Evolutionary conservation across 768 basidiomycete species (phyloP), one percentile per base, ranked within the genome.

Genomic region (Amanita fuliginea): DNA sequence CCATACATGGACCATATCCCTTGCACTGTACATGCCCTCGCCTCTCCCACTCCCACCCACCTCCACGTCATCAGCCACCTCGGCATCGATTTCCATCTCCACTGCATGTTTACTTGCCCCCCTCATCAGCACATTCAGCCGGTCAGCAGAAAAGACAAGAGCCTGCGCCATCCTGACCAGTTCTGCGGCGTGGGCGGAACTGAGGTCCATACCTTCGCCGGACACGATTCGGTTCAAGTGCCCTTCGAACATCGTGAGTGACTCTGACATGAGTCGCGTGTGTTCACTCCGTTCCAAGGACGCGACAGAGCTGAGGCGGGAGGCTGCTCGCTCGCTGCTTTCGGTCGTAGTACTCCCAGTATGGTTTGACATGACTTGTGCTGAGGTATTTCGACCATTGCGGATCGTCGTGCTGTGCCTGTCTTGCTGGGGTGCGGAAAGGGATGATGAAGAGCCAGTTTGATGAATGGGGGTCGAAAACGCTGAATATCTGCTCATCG

Each of bases 41-140:
- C 10, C 53, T 56, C 9, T 55, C 59, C n/a, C 34, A 37, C 24
- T 40, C 42, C 30, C 43, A 24, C 36, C 28, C 11, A 47, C 34
- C 11, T 47, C 53, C 13, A 41, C 57, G 26, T 69, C 73, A 30
- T 73, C 76, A 8, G 75, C 76, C 1, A 90, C 79, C 60, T 91
- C 88, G 0, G 81, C 77, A 34, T 83, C 77, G 42, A 92, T 82
- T 63, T 88, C 84, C 47, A 76, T 72, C 54, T 87, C 83, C 45
- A 89, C 62, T 1, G 88, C 81, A 36, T 70, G 64, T 49, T 71
- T 66, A 11, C 78, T 80, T 2, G 75, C 78, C 1, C 63, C 59
- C 41, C 80, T 70, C 56, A 90, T 62, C 54, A 84, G 66, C 46
- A 57, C 72, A 56, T 86, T 85, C 48, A 92, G 64, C 53, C 74